A percentile compares a stretch with the other conserved stretches of the same genome.
phyloP scores from a whole-genome alignment of 2,329 filamentous ascomycete species.

The Nothopassalora personata region DNA sequence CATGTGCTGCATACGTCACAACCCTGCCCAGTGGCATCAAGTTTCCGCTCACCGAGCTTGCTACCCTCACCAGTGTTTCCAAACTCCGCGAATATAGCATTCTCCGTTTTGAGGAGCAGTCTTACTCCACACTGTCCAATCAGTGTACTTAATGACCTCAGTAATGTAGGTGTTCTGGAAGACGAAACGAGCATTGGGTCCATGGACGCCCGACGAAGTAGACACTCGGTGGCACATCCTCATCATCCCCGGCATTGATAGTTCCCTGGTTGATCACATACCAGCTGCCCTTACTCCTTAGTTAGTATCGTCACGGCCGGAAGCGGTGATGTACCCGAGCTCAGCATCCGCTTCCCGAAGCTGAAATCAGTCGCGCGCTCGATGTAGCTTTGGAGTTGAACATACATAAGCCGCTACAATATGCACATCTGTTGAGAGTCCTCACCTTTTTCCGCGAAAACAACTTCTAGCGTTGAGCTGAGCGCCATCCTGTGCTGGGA shows the following conservation, averaged over 20 bases:
- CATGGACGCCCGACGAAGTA: too few relatives aligned
- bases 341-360: constrained; percentile 40
- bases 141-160: constrained; percentile 53
- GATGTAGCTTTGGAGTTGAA: constrained; percentile 43
- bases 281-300: too few relatives aligned
- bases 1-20: too few relatives aligned
- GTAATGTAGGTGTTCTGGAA: constrained; percentile 50
- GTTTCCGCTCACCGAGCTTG: constrained; percentile 36
- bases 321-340: too few relatives aligned
- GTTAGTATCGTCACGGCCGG: too few relatives aligned
- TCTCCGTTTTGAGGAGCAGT: constrained; percentile 44
- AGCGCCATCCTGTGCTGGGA: constrained; percentile 47
- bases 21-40: too few relatives aligned
- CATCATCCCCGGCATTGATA: too few relatives aligned
- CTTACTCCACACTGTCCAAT: constrained; percentile 54
- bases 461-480: constrained; percentile 47
- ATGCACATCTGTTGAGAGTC: too few relatives aligned
- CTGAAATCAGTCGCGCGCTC: constrained; percentile 57
- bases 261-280: too few relatives aligned
- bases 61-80: constrained; percentile 55
- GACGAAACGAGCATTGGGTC: constrained; percentile 45
- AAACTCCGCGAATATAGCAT: constrained; percentile 56
- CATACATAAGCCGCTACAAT: too few relatives aligned
- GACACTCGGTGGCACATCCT: too few relatives aligned
- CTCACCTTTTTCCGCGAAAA: too few relatives aligned